These are phyloP conservation scores for Pseudocercospora eumusae DNA, from an alignment of 2,329 filamentous ascomycete species.

Conservation along the genomic window DNA sequence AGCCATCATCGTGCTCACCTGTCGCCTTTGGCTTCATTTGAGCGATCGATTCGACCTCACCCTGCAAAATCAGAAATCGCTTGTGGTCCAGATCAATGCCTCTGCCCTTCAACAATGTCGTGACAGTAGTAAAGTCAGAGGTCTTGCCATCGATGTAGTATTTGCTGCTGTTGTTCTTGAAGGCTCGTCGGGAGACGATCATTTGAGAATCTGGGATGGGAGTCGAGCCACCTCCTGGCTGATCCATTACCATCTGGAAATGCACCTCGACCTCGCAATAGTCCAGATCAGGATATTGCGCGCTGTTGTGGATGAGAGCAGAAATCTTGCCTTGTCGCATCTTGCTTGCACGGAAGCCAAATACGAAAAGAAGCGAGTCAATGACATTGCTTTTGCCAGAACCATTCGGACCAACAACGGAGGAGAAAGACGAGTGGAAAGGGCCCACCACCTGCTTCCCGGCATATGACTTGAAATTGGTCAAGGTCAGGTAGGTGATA, in stretches of 20 bases:
- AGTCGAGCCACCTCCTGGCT: constrained; percentile 72
- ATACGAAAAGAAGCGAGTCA: constrained; percentile 96
- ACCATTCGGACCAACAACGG: constrained; percentile 95
- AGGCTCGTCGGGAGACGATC: constrained; percentile 85
- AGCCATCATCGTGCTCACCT: constrained; percentile 92
- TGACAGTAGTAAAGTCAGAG: constrained; percentile 91
- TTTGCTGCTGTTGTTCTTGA: constrained; percentile 97
- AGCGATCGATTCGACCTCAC: constrained; percentile 96
- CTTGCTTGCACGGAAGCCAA: constrained; percentile 97
- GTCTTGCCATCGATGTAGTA: constrained; percentile 93
- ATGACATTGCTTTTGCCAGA: constrained; percentile 99
- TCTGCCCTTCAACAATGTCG: constrained; percentile 78
- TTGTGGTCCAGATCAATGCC: constrained; percentile 98
- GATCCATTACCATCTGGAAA: constrained; percentile 92
- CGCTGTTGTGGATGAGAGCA: constrained; percentile 95
- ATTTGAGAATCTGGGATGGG: constrained; percentile 81
- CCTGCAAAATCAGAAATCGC: constrained; percentile 93
- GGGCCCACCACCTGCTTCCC: constrained; percentile 93
- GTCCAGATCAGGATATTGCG: constrained; percentile 78
- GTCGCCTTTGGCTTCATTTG: constrained; percentile 98
- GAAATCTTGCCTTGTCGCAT: constrained; percentile 99
- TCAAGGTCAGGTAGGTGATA: constrained; percentile 86
- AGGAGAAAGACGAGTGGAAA: constrained; percentile 96
- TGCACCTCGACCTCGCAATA: constrained; percentile 95
- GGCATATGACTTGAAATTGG: constrained; percentile 99